phyloP scores from a whole-genome alignment of 2,329 filamentous ascomycete species.

The Fusarium humuli region DNA sequence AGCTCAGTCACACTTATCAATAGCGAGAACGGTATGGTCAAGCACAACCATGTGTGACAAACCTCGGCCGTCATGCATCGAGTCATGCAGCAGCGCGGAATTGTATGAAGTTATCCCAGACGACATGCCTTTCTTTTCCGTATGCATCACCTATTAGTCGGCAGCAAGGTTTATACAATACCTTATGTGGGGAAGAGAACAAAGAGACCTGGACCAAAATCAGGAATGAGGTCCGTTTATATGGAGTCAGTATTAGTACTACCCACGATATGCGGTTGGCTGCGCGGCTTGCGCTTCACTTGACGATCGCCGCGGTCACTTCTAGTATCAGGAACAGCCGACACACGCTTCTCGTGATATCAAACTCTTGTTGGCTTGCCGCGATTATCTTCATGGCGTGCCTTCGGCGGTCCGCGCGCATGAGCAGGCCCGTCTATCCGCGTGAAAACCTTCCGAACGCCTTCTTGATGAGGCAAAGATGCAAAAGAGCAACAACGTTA shows the following conservation, averaged over 20 bases:
- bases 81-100: constrained; percentile 40
- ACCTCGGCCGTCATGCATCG: constrained; percentile 34
- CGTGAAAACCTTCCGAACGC: constrained; percentile 25
- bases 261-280: constrained; percentile 33
- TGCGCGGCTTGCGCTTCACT: constrained; percentile 10
- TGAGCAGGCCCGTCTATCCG: constrained; percentile 36
- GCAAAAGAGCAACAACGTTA: constrained; percentile 7
- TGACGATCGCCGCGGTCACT: constrained; percentile 27
- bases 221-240: constrained; percentile 22
- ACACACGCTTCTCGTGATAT: constrained; percentile 13
- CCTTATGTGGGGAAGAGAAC: constrained; percentile 23
- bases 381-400: constrained; percentile 32
- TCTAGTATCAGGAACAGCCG: constrained; percentile 39
- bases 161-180: constrained; percentile 15
- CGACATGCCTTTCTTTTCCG: constrained; percentile 29
- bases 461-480: constrained; percentile 14
- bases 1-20: constrained; percentile 24
- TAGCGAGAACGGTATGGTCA: constrained; percentile 31
- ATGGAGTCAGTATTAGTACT: constrained; percentile 32
- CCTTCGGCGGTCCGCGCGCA: constrained; percentile 39
- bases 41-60: constrained; percentile 40
- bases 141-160: constrained; percentile 22
- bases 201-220: constrained; percentile 20
- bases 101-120: constrained; percentile 31
- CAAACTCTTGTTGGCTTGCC: constrained; percentile 36